phyloP scores from a whole-genome alignment of 768 basidiomycete species.

The Dacryopinax primogenitus region DNA sequence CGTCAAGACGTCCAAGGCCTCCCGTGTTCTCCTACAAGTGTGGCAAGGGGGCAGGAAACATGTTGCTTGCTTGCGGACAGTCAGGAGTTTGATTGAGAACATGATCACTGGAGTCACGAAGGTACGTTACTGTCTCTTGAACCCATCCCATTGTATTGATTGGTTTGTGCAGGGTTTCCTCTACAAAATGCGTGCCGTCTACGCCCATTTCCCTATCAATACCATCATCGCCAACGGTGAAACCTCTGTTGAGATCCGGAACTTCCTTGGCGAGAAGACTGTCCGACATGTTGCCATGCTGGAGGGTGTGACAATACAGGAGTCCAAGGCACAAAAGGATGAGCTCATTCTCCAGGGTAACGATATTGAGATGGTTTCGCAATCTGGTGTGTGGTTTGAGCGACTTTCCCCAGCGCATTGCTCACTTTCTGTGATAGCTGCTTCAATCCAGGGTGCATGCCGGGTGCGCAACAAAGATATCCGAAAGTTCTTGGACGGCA shows the following conservation, averaged over 20 bases:
- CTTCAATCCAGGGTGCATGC: slow-evolving; percentile 92
- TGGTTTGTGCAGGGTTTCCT: slow-evolving; percentile 64
- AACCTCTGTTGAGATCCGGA: slow-evolving; percentile 70
- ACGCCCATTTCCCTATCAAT: slow-evolving; percentile 99
- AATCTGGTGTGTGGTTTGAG: slow-evolving; percentile 51
- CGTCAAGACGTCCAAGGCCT: slow-evolving; percentile 58
- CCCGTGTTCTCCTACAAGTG: slow-evolving; percentile 75
- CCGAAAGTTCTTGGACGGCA: slow-evolving; percentile 90
- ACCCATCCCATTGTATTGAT: neutral
- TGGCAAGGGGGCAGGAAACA: slow-evolving; percentile 99
- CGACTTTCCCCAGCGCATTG: neutral
- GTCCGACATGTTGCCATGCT: slow-evolving; percentile 90
- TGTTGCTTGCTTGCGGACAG: slow-evolving; percentile 93
- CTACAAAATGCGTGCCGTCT: slow-evolving; percentile 99
- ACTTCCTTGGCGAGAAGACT: slow-evolving; percentile 92
- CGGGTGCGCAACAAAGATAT: slow-evolving; percentile 99
- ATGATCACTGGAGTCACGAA: slow-evolving; percentile 97
- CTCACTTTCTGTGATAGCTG: slow-evolving; percentile 39
- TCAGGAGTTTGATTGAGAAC: slow-evolving; percentile 89
- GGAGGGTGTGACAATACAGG: slow-evolving; percentile 65
- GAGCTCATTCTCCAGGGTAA: slow-evolving; percentile 89
- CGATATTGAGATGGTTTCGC: slow-evolving; percentile 93
- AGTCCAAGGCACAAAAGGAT: slow-evolving; percentile 88
- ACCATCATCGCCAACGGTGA: slow-evolving; percentile 78
- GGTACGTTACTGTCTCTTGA: slow-evolving; percentile 32